Evolutionary conservation across 2,329 filamentous ascomycete genomes (phyloP), one percentile per base, ranked within the genome.

Genomic region (Phialophora expanda): DNA sequence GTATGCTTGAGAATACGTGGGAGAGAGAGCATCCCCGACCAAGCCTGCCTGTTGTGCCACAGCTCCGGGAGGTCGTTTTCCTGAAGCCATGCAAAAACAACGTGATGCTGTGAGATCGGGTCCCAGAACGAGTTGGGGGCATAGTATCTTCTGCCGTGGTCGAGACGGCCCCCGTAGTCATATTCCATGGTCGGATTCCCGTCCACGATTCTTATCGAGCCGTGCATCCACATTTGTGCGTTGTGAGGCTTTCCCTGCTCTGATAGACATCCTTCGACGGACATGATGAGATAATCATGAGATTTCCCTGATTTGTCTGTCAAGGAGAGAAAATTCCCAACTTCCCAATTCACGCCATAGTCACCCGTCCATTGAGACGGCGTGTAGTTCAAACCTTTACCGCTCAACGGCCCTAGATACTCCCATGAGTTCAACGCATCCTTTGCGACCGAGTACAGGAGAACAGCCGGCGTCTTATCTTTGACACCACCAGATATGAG

Each of bases 261-360:
- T 56, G 20, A 61, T 54, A 30, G 53, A 22, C 53, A 30, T 62
- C 82, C 82, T 67, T 85, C 82, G 0, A 80, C 75, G 0, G 82
- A 80, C 71, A 81, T 78, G 1, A 83, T 74, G 32, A 83, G 67
- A 56, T 84, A 81, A 28, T 82, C 75, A 51, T 71, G 73, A 12
- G 73, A 72, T 1, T 57, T 65, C 1, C 68, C 67, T 6, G 74
- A 71, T 30, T 8, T 28, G 1, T 74, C 70, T 0, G 64, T 68
- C 17, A 84, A 71, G 0, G 78, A 80, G 66, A 80, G 72, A 46
- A 83, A 78, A 68, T 82, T 84, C 24, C 77, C 78, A 6, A 81
- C 81, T 66, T 85, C 82, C 81, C 82, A 84, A 58, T 85, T 85
- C 12, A 79, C 74, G 0, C 83, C 83, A 17, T 82, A 75, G 51